Base-by-base conservation (phyloP, 495 filamentous ascomycete genomes). In the Penicillium flavigenum region DNA sequence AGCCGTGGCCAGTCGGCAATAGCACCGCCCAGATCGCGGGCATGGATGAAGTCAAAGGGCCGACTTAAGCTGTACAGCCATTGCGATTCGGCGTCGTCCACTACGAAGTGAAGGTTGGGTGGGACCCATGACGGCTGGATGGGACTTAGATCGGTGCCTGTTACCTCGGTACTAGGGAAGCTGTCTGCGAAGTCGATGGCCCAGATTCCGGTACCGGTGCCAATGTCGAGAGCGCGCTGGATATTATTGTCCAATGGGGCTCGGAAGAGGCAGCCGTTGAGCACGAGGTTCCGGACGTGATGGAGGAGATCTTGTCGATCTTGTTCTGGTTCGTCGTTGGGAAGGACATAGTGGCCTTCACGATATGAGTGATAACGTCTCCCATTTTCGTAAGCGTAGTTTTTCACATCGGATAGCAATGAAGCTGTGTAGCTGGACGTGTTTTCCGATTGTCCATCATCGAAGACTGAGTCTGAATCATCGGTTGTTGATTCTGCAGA, bases 171-270 rank as follows among this genome's bases (percentile, higher is more conserved):
- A 57, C 72, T 61, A 20, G 81, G 80, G 61, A 81, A 84, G 19
- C 71, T 52, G 59, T 89, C 85, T n/a, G 80, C 65, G 24, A 68
- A 83, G 63, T 81, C 83, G 52, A 86, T 81, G 34, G 82, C 83
- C 83, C 84, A 88, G 34, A 86, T 84, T 32, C 86, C 78, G 3
- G 78, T 81, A 2, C 87, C 88, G 1, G 86, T 89, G 43, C 88
- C 88, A 38, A 90, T 63, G 60, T 91, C 88, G 10, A 90, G 74
- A 20, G 87, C 80, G 53, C 82, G 81, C 54, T 87, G 78, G 1
- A 81, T 76, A n/a, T 79, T 69, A 10, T 68, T 47, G 20, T 68
- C 74, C 16, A 90, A 71, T 6, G 88, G 88, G 0, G 88, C 79
- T 4, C 86, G 70, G 60, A 77, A 81, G 8, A 87, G 72, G 42